These are phyloP conservation scores for Noccaea caerulescens DNA, from an alignment of 345 rosid species.

Conservation along the genomic window DNA sequence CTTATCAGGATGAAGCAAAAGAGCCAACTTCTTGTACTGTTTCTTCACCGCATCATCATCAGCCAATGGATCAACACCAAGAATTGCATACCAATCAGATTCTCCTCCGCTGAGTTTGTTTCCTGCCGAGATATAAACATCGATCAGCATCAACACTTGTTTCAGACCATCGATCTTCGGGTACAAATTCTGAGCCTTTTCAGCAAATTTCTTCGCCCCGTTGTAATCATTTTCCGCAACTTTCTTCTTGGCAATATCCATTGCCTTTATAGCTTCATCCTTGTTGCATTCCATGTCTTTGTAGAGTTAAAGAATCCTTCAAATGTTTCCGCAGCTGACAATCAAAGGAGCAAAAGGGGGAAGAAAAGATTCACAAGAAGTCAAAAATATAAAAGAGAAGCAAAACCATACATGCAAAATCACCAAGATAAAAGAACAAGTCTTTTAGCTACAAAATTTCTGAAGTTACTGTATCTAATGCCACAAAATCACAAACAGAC, in stretches of 20 bases:
- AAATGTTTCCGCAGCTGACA: constrained; percentile 1
- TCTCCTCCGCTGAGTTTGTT: constrained; percentile 61
- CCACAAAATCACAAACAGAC: neutral
- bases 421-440: neutral
- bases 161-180: constrained; percentile 70
- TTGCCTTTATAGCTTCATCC: constrained; percentile 80
- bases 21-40: constrained; percentile 69
- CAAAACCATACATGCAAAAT: constrained; percentile 36
- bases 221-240: constrained; percentile 58
- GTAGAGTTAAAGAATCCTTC: neutral
- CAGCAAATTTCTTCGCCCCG: constrained; percentile 65
- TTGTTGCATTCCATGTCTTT: constrained; percentile 75
- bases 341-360: neutral
- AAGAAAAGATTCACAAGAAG: neutral
- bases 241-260: constrained; percentile 80
- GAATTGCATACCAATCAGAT: constrained; percentile 73
- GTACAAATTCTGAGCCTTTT: constrained; percentile 74
- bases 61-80: constrained; percentile 64
- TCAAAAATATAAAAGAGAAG: neutral
- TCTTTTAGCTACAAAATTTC: neutral
- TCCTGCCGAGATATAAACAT: constrained; percentile 65
- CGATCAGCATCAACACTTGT: constrained; percentile 62
- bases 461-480: neutral
- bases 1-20: constrained; percentile 89
- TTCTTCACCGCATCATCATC: constrained; percentile 65